Percentiles rank a stretch among this genome's conserved stretches.
Conservation (phyloP, 2,329 filamentous ascomycete species). For the Blastomyces emzantsi region DNA sequence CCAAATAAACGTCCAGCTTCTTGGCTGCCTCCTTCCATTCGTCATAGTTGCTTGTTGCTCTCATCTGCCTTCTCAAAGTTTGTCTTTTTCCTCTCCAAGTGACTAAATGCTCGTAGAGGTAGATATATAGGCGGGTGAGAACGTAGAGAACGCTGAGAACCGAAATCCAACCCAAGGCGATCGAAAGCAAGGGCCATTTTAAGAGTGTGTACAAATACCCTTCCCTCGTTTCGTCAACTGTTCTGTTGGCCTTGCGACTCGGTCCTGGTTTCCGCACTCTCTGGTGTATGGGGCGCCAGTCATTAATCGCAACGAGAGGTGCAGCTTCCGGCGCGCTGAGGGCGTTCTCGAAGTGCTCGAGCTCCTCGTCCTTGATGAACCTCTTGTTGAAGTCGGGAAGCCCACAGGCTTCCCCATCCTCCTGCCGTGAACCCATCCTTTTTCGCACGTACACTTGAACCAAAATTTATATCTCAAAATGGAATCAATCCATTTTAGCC, state of each 20-base stretch:
- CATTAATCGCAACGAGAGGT: conserved; percentile 79
- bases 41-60: conserved; percentile 61
- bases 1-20: conserved; percentile 69
- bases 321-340: conserved; percentile 71
- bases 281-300: conserved; percentile 86
- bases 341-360: conserved; percentile 70
- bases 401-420: conserved; percentile 46
- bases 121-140: conserved; percentile 79
- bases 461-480: background rate
- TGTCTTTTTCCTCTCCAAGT: conserved; percentile 80
- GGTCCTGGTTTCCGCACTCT: conserved; percentile 46
- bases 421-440: background rate
- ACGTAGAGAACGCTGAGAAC: conserved; percentile 67
- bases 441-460: background rate
- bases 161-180: conserved; percentile 71
- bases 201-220: conserved; percentile 80
- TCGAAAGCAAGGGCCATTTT: conserved; percentile 82
- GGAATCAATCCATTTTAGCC: background rate
- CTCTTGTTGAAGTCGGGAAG: conserved; percentile 74
- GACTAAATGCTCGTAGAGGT: conserved; percentile 81
- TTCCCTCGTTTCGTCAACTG: conserved; percentile 86
- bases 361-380: conserved; percentile 63
- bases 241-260: conserved; percentile 45
- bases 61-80: conserved; percentile 59
- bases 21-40: conserved; percentile 78